Evolutionary conservation across 352 stramenopile species (phyloP), one percentile per base, ranked within the genome.

Genomic region (Phytophthora idaei): DNA sequence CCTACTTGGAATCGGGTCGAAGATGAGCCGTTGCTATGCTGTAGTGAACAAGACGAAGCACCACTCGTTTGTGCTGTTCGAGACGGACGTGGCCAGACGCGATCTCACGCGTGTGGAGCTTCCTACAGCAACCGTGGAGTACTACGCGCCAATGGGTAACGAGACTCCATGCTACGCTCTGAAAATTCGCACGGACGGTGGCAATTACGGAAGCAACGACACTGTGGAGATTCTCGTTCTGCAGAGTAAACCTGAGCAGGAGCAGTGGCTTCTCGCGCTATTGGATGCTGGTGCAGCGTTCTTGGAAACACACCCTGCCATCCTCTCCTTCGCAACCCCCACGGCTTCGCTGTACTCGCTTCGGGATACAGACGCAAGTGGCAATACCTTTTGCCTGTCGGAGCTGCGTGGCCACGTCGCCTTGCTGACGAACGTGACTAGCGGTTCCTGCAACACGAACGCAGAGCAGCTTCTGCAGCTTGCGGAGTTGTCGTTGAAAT

Each of bases 401-500:
- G 69, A 69, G 10, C 92, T 88, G 49, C 71, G 76, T 52, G 84
- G 86, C 17, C 73, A 87, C 15, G 81, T 95, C 29, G 65, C 71
- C 5, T 63, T 92, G 46, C 56, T 95, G 42, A 81, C 90, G 1
- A 97, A 95, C 58, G 83, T 94, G 15, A 67, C 86, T 10, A 89
- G 44, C 10, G 67, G 60, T 15, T 57, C 49, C 3, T 65, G 53
- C 31, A 41, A 37, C 7, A 52, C 49, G 3, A 57, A 85, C 4
- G 77, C 83, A 52, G 49, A 71, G 58, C 93, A 97, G 61, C 87
- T 97, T 76, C 75, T 74, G 59, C 83, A 97, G 73, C 80, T 97
- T 17, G 70, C 61, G 9, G 65, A 90, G 37, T 60, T 97, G 4
- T 76, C 71, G 25, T 66, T 78, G 15, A 88, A 88, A 48, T 95